A percentile compares a stretch with the other conserved stretches of the same genome.
These are phyloP conservation scores for Tylopilus subfusipes DNA, from an alignment of 768 basidiomycete genomes.

Conservation along the genomic window DNA sequence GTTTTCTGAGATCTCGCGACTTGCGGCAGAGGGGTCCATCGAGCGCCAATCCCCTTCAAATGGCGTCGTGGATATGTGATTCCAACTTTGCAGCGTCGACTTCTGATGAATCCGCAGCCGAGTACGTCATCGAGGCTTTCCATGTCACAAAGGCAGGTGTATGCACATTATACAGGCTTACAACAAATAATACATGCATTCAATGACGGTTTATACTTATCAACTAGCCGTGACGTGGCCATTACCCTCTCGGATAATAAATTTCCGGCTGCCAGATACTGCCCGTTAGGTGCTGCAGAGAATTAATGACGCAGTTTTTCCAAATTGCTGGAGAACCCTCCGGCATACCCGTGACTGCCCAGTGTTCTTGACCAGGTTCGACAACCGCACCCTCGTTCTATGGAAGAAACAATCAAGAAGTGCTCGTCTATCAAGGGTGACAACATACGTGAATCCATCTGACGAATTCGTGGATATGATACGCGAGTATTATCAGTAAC, in stretches of 20 bases:
- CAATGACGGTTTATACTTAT: constrained; percentile 2
- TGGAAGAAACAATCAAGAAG: background rate
- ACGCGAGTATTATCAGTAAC: constrained; percentile 31
- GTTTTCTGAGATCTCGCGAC: constrained; percentile 82
- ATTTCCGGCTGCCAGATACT: constrained; percentile 44
- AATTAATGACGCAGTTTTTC: constrained; percentile 37
- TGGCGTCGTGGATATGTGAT: background rate
- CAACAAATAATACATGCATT: constrained; percentile 4
- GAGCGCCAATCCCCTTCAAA: constrained; percentile 32
- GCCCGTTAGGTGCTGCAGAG: constrained; percentile 38
- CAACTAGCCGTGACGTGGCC: background rate
- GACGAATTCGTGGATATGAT: constrained; percentile 31
- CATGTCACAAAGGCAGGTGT: background rate
- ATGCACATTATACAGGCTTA: constrained; percentile 10
- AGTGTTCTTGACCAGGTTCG: constrained; percentile 38
- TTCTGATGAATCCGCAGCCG: background rate
- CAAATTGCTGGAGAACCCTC: constrained; percentile 22
- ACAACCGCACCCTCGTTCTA: constrained; percentile 28
- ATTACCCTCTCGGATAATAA: constrained; percentile 27
- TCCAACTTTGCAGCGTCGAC: background rate
- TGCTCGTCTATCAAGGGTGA: background rate
- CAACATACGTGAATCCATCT: constrained; percentile 31
- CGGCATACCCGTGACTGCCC: constrained; percentile 30
- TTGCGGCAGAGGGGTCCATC: constrained; percentile 62
- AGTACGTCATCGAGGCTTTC: constrained; percentile 6